Evolutionary conservation across 2,329 filamentous ascomycete species (phyloP), one percentile per base, ranked within the genome.

Genomic region (Xylaria polymorpha): DNA sequence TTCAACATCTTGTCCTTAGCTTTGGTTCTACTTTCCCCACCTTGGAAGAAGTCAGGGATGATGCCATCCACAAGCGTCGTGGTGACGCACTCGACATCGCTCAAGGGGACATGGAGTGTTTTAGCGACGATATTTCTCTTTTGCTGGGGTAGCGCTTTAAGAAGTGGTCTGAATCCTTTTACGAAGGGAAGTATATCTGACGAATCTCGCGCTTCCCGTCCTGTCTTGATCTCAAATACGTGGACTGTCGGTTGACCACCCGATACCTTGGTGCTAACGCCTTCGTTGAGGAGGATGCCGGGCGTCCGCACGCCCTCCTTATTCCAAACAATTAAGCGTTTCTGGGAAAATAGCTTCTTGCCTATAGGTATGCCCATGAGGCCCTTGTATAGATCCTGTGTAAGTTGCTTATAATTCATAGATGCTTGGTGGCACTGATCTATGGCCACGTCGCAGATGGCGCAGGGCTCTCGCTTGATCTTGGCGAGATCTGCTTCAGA

Each of bases 401-500:
- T 97, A n/a, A 96, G 83, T 68, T 89, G 87, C 77, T 92, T 91
- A 78, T 90, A 97, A 70, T 92, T 89, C 80, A 97, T 91, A 3
- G 93, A 90, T 1, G 94, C 91, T 73, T 92, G 87, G 77, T 98
- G 95, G 74, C 93, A 97, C 64, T 86, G 83, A 71, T 94, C 92
- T 74, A 99, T 87, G 74, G 94, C 90, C 48, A 87, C 82, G 78
- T 97, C 93, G 78, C 96, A 99, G 35, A 92, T 90, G 29, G 88
- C 83, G 79, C 96, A 99, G 22, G 91, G 80, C 75, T 97, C 93
- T 14, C 95, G 87, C 80, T 95, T 97, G 77, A 98, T 89, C 81
- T 95, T 97, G 63, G 90, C 94, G 65, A 99, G 82, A 81, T 97
- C 95, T 4, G 93, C 94, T 79, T 99, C 94, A 0, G 94, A 97